Evolutionary conservation across 2,329 filamentous ascomycete species (phyloP), one percentile per base, ranked within the genome.

Genomic region (Parascedosporium putredinis): DNA sequence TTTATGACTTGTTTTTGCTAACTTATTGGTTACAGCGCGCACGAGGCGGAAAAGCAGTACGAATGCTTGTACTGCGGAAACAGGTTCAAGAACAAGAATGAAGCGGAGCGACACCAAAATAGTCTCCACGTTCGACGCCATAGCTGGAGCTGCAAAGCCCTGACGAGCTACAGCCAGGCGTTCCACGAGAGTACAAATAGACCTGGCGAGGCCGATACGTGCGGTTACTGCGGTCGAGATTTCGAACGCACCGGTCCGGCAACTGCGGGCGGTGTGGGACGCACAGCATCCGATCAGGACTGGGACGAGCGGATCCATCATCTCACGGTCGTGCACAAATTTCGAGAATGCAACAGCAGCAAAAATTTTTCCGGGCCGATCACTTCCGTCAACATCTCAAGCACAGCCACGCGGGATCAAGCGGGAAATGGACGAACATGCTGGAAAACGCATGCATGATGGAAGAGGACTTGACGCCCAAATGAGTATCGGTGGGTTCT

Each of bases 391-490:
- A 98, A 67, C 93, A 98, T 67, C 73, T 98, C 52, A 98, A 97
- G 73, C 93, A 98, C 65, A 96, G 89, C 64, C 93, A 97, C 67
- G 88, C 87, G 33, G 93, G 93, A 31, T 91, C 88, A 1, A 96
- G 89, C 66, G 93, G 93, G 27, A 97, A 97, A 67, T 98, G 93
- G 93, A 98, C 93, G 10, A 97, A 97, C 66, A 90, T 95, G 76
- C 74, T 98, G 29, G 93, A 98, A 64, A 94, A 88, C 62, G 88
- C 90, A 4, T 98, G 93, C 69, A 95, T 97, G 88, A 82, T 90
- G 65, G 90, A 84, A 50, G 76, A 95, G 62, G 89, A 95, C 49
- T 74, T 79, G 25, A 75, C 67, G 33, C 65, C 66, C 38, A 60
- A 49, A 49, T 49, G 47, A 49, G 23, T n/a, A 24, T 22, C 38